A percentile compares a stretch with the other conserved stretches of the same genome.
Evolutionary conservation across 1,284 basidiomycete genomes (phyloP).

Genomic region (Papiliotrema nemorosa): DNA sequence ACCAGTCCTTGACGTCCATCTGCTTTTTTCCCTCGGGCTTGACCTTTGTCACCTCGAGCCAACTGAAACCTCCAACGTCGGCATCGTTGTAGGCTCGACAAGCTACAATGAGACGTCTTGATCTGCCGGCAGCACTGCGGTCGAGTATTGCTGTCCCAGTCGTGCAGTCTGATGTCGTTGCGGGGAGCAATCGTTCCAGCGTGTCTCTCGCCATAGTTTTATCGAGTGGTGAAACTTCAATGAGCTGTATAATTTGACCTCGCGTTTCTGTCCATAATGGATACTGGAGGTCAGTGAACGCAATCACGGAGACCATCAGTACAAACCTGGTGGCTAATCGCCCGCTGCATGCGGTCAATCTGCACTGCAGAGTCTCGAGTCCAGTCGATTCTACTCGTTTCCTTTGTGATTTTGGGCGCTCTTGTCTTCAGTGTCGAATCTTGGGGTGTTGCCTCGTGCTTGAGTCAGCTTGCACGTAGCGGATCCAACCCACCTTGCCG

Average conservation of each 20-base stretch:
- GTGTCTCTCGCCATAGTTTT: no score
- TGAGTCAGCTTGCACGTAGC: not conserved
- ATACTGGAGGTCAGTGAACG: slow-evolving; percentile 15
- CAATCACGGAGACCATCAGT: not conserved
- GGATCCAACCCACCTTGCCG: slow-evolving; percentile 53
- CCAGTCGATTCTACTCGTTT: slow-evolving; percentile 61
- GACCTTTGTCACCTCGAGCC: slow-evolving; percentile 56
- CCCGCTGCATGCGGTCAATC: slow-evolving; percentile 63
- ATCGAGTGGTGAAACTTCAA: no score
- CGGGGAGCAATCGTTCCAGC: not conserved
- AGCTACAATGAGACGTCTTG: slow-evolving; percentile 1
- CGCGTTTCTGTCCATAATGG: slow-evolving; percentile 38
- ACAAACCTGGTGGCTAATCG: slow-evolving; percentile 67
- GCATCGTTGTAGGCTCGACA: slow-evolving; percentile 13
- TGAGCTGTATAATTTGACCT: slow-evolving; percentile 13
- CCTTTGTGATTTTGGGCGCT: slow-evolving; percentile 62
- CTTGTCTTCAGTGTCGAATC: slow-evolving; percentile 50
- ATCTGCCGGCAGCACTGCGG: not conserved
- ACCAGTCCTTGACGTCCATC: slow-evolving; percentile 56
- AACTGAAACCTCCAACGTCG: slow-evolving; percentile 52
- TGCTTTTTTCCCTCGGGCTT: slow-evolving; percentile 59
- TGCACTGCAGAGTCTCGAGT: slow-evolving; percentile 55
- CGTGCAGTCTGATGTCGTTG: no score
- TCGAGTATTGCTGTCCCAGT: not conserved
- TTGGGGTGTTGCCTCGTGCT: slow-evolving; percentile 51